Evolutionary conservation across 225 moss, liverwort and hornwort species (phyloP), one percentile per base, ranked within the genome.

Genomic region (Polytrichum formosum): DNA sequence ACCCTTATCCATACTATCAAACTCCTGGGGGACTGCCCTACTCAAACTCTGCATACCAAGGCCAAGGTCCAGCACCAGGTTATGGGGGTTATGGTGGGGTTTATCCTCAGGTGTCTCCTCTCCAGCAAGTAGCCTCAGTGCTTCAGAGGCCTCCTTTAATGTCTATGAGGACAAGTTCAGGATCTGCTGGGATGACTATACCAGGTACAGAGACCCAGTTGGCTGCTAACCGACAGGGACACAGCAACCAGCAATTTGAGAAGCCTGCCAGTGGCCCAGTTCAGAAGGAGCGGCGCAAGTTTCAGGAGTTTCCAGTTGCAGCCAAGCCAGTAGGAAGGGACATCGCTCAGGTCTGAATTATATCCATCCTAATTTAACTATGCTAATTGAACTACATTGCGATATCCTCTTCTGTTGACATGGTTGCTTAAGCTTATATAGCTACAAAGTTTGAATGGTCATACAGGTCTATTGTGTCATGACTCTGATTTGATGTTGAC

Each of bases 91-190:
- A 91, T 70, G 77, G 84, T 71, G 91, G 89, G 76, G 72, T 92
- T 37, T 95, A 95, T 83, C 82, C 89, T 19, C 92, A 92, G 67
- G 84, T 72, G 71, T 83, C 92, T 53, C 81, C 87, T 76, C 73
- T 81, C 56, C 94, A 91, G 73, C 90, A 92, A 83, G 84, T 77
- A 67, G 75, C 80, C 6, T 78, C 85, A 60, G 77, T 78, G 72
- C 76, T 95, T 84, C 92, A 91, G 74, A 91, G 91, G 76, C 90
- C 89, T 54, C 87, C 82, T 77, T 87, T 91, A 70, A 86, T 95
- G 70, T 88, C 94, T 72, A 73, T 91, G 28, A 92, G 80, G 73
- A 78, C 92, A 68, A 70, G 78, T 80, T 73, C 77, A 79, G 83
- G 78, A 66, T 31, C 64, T 77, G 75, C 77, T 72, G 82, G 77